Evolutionary conservation across 768 basidiomycete species (phyloP), one percentile per base, ranked within the genome.

Genomic region (Tephrocybe sp.): DNA sequence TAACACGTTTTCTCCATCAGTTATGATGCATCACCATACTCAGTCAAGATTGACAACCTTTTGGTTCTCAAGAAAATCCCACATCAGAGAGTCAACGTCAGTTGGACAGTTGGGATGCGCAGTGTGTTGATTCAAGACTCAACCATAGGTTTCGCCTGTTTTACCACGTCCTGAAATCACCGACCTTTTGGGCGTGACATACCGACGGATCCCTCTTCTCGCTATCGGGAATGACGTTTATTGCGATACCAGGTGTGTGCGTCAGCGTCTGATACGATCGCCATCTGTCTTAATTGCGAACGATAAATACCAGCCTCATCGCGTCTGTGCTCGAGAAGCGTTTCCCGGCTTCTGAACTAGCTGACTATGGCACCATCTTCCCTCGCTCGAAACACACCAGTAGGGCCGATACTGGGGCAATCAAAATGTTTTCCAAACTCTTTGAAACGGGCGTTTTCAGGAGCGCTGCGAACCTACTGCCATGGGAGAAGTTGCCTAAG

Each of bases 141-240:
- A 26, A 4, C 26, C 7, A n/a, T 19, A 84, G 81, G 78, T 83
- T 13, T 67, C 78, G 1, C 60, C 61, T 45, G 63, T 69, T n/a
- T 69, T 79, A 6, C 81, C 82, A 32, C 79, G 82, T 12, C 77
- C 81, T 5, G 82, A 79, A 60, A 72, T 84, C 44, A 72, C 78
- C 44, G 74, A 76, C 17, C 60, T 74, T 1, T 70, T 77, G 6
- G 83, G 81, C 3, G 65, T 84, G 10, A 66, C 67, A 20, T 83
- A 84, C 62, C 78, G 83, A 10, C 74, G 78, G 12, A 80, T 85
- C 20, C 82, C 82, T 9, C 68, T 84, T 19, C 71, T 83, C 7
- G 78, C 82, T 8, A 79, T 84, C 39, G 82, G 82, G 12, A 79
- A 77, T 56, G 81, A 84, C 58, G 68, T 84, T 2, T 83, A 82